Evolutionary conservation across 148 eudicot species (phyloP).

Genomic region (Cornus kousa): DNA sequence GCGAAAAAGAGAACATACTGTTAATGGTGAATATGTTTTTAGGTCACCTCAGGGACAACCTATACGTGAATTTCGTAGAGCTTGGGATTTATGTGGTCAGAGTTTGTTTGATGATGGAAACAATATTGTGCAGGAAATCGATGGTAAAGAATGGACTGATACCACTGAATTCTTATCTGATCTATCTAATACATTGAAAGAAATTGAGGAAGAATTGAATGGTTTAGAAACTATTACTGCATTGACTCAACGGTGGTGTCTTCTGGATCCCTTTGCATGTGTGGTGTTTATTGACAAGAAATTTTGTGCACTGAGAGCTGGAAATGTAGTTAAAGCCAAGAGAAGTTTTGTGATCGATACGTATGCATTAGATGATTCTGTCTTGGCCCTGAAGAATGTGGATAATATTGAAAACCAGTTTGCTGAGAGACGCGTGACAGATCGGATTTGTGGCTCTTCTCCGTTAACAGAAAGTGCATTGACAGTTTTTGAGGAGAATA

Average conservation of each 20-base stretch:
- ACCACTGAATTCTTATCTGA: conserved; percentile 56
- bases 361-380: conserved; percentile 19
- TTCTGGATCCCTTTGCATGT: conserved; percentile 87
- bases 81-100: conserved; percentile 73
- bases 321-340: conserved; percentile 50
- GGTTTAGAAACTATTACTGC: conserved; percentile 38
- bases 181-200: conserved; percentile 40
- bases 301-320: conserved; percentile 57
- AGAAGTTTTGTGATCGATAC: conserved; percentile 35
- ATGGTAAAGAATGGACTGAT: conserved; percentile 55
- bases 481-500: conserved; percentile 16
- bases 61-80: conserved; percentile 69
- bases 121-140: conserved; percentile 24
- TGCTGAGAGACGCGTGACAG: conserved; percentile 14
- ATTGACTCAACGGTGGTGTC: conserved; percentile 60
- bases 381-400: conserved; percentile 14
- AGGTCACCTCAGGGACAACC: conserved; percentile 68
- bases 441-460: conserved; percentile 26
- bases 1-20: conserved; percentile 53
- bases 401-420: conserved; percentile 22
- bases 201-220: conserved; percentile 51
- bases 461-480: conserved; percentile 24
- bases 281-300: conserved; percentile 67
- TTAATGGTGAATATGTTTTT: conserved; percentile 60
- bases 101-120: conserved; percentile 42